These are phyloP conservation scores for Cryptomeria japonica DNA, from an alignment of 75 land plant species.

Conservation along the genomic window DNA sequence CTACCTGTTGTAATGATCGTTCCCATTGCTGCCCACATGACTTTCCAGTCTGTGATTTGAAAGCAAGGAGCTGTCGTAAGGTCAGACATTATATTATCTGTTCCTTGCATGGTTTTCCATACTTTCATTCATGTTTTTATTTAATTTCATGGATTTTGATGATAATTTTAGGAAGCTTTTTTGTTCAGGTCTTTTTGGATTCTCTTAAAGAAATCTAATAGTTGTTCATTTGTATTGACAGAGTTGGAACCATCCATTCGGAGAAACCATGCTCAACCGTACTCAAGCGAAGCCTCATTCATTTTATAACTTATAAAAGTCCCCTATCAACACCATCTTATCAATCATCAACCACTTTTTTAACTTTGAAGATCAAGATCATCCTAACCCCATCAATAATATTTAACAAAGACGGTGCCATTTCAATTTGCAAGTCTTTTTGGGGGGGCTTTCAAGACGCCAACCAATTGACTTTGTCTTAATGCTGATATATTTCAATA, in stretches of 20 bases:
- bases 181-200: neutral
- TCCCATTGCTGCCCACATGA: slow-evolving; percentile 11
- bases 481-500: too few species aligned
- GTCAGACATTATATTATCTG: neutral
- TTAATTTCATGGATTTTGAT: neutral
- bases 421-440: too few species aligned
- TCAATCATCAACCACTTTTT: too few species aligned
- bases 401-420: too few species aligned
- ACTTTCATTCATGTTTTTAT: neutral
- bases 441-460: neutral
- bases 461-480: neutral
- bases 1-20: slow-evolving; percentile 10
- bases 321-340: too few species aligned
- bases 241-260: neutral
- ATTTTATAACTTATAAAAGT: too few species aligned
- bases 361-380: too few species aligned
- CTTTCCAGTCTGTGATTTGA: slow-evolving; percentile 16
- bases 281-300: neutral
- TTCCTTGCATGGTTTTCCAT: neutral
- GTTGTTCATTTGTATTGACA: neutral
- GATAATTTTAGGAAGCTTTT: neutral
- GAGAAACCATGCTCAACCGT: neutral
- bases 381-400: too few species aligned
- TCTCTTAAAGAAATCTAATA: neutral
- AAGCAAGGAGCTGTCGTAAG: slow-evolving; percentile 7